These are phyloP conservation scores for Microcos paniculata DNA, from an alignment of 345 rosid genomes.

Conservation along the genomic window DNA sequence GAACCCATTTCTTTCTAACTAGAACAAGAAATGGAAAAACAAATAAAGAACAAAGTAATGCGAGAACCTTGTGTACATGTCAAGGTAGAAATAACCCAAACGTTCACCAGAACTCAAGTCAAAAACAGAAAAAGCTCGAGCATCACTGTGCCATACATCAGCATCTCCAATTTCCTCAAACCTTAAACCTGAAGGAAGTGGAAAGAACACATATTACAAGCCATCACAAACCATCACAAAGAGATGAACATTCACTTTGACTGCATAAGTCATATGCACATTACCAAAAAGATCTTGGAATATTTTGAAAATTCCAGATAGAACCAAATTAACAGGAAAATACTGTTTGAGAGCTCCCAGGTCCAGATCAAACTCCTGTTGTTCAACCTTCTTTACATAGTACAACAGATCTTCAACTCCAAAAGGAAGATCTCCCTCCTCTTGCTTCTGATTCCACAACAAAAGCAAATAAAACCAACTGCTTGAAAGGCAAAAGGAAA, in stretches of 20 bases:
- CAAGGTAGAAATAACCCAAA: constrained; percentile 90
- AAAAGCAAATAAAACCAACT: constrained; percentile 15
- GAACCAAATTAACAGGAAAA: constrained; percentile 84
- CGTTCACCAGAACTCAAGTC: constrained; percentile 80
- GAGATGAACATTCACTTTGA: background rate
- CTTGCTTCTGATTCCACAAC: constrained; percentile 59
- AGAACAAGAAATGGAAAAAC: constrained; percentile 13
- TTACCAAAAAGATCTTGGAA: constrained; percentile 92
- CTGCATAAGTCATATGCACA: background rate
- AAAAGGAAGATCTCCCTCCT: constrained; percentile 84
- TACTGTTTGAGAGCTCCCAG: constrained; percentile 70
- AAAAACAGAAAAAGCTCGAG: constrained; percentile 65
- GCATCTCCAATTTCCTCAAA: constrained; percentile 68
- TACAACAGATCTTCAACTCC: constrained; percentile 83
- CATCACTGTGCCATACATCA: constrained; percentile 79
- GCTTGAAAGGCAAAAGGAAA: background rate
- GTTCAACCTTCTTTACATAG: constrained; percentile 78
- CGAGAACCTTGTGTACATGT: constrained; percentile 66
- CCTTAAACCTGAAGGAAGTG: constrained; percentile 58
- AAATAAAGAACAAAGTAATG: constrained; percentile 17
- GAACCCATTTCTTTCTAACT: constrained; percentile 9
- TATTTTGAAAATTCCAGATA: constrained; percentile 84
- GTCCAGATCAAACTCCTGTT: constrained; percentile 78
- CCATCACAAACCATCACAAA: background rate
- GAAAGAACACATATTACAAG: constrained; percentile 7